These are phyloP conservation scores for Nannizziopsis barbatae DNA, from an alignment of 2,329 filamentous ascomycete species.

Conservation along the genomic window DNA sequence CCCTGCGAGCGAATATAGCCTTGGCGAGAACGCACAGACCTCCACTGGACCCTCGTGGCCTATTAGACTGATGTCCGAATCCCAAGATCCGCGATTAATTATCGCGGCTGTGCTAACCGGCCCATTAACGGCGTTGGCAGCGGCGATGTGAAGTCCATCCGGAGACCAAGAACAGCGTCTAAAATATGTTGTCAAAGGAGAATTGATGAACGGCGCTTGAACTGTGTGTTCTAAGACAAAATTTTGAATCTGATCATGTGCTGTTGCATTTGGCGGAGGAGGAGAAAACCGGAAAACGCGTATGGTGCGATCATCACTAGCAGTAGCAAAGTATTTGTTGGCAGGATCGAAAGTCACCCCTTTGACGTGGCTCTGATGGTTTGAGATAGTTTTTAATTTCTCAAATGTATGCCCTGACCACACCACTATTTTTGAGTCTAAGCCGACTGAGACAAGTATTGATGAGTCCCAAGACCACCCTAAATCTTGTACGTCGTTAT, in stretches of 20 bases:
- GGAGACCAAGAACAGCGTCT: constrained; percentile 94
- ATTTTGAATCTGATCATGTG: constrained; percentile 93
- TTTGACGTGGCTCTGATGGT: constrained; percentile 96
- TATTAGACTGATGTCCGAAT: constrained; percentile 92
- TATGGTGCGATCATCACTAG: constrained; percentile 91
- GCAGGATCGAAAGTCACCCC: constrained; percentile 97
- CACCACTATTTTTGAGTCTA: constrained; percentile 95
- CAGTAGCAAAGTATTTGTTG: constrained; percentile 98
- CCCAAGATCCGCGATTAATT: constrained; percentile 83
- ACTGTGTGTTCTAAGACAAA: constrained; percentile 93
- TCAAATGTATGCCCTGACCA: constrained; percentile 98
- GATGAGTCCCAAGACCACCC: constrained; percentile 96
- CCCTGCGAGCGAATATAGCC: constrained; percentile 68
- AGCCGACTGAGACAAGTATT: constrained; percentile 84
- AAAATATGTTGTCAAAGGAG: constrained; percentile 93
- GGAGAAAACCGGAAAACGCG: constrained; percentile 94
- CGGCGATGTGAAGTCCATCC: constrained; percentile 92
- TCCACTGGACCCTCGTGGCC: constrained; percentile 95
- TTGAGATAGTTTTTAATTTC: constrained; percentile 84
- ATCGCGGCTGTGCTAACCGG: constrained; percentile 96
- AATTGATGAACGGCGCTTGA: constrained; percentile 72
- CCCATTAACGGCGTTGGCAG: constrained; percentile 92
- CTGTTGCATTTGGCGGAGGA: constrained; percentile 77
- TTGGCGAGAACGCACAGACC: constrained; percentile 91
- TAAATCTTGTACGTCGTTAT: constrained; percentile 96